Conservation (phyloP, 2,329 filamentous ascomycete genomes). For the Curvularia sp. region DNA sequence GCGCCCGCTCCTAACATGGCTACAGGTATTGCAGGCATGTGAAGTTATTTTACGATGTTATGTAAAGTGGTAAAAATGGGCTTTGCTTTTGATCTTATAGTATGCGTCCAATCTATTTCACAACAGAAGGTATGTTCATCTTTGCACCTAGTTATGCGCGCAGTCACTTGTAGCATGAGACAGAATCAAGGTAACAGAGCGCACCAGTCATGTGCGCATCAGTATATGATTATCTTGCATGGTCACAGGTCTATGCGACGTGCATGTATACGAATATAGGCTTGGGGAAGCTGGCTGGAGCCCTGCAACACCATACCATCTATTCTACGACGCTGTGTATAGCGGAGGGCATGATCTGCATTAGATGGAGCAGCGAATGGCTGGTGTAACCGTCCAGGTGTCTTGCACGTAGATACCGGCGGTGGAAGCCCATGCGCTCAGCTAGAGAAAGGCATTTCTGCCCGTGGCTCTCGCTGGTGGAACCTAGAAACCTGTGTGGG, state of each 20-base stretch:
- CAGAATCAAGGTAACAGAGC: neutral
- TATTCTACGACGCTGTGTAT: neutral
- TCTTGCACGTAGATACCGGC: neutral
- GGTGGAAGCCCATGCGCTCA: neutral
- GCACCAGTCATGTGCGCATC: slow-evolving; percentile 7
- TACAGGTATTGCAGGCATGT: neutral
- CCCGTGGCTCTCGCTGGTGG: neutral
- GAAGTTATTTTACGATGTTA: neutral
- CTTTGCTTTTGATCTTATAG: neutral
- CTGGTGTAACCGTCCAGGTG: neutral
- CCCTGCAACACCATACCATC: neutral
- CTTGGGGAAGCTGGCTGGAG: neutral
- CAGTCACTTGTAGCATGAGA: neutral
- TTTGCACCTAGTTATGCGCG: neutral
- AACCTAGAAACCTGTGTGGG: neutral
- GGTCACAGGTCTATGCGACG: slow-evolving; percentile 1
- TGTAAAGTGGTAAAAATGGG: no score
- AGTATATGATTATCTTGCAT: slow-evolving; percentile 1
- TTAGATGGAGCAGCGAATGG: neutral
- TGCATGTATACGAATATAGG: neutral
- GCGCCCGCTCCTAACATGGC: slow-evolving; percentile 10
- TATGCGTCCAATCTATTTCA: neutral
- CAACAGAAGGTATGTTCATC: neutral
- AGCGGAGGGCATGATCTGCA: neutral
- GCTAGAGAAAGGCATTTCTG: slow-evolving; percentile 1